Conservation (phyloP, 345 rosid species). For the Salix brachista region DNA sequence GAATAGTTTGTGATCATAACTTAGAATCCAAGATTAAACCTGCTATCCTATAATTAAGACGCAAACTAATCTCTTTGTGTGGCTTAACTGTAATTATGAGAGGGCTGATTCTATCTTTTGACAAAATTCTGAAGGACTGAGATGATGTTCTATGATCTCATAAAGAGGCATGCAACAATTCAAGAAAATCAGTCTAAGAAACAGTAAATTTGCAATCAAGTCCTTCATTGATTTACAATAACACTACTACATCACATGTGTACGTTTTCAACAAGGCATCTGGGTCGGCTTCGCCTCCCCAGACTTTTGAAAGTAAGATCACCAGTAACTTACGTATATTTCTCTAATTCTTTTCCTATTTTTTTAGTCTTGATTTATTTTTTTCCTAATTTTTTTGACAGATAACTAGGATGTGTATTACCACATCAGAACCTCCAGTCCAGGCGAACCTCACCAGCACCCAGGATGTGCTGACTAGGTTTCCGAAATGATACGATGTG, state of each 20-base stretch:
- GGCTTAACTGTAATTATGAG: too few relatives aligned
- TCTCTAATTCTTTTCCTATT: not conserved
- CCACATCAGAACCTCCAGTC: slow-evolving; percentile 30
- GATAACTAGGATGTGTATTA: not conserved
- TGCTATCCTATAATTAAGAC: not conserved
- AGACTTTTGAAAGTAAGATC: slow-evolving; percentile 8
- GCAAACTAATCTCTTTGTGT: not conserved
- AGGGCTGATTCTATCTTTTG: not conserved
- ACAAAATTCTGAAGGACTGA: not conserved
- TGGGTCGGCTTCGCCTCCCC: slow-evolving; percentile 36
- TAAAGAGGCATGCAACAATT: not conserved
- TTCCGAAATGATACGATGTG: slow-evolving; percentile 80
- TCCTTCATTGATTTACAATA: slow-evolving; percentile 5
- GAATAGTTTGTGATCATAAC: not conserved
- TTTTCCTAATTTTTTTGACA: not conserved
- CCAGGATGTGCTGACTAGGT: slow-evolving; percentile 61
- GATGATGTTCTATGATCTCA: not conserved
- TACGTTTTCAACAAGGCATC: slow-evolving; percentile 10
- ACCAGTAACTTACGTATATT: not conserved
- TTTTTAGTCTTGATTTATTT: not conserved
- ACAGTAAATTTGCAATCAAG: slow-evolving; percentile 4
- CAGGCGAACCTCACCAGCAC: slow-evolving; percentile 53
- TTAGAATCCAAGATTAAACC: not conserved
- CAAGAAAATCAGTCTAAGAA: not conserved
- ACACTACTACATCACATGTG: not conserved